Conservation (phyloP, 1,284 basidiomycete genomes). For the Sporisorium exsertum region DNA sequence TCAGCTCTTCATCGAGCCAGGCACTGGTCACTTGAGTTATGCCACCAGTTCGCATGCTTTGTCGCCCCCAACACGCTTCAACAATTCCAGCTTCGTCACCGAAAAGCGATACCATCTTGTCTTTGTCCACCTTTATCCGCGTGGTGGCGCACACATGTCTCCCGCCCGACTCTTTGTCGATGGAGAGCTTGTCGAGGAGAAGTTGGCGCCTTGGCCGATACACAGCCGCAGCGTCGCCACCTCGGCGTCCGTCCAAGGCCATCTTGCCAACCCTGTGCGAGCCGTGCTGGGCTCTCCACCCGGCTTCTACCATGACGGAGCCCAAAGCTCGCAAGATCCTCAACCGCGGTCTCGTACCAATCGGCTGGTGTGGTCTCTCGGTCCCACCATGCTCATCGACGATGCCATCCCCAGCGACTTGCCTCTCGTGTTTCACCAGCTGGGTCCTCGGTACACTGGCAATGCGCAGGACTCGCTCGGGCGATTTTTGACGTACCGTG, state of each 20-base stretch:
- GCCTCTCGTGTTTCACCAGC: constrained; percentile 53
- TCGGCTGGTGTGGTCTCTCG: constrained; percentile 59
- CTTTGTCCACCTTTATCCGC: constrained; percentile 53
- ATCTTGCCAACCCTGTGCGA: constrained; percentile 28
- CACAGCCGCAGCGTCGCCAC: constrained; percentile 12
- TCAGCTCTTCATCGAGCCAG: constrained; percentile 49
- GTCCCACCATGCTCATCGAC: constrained; percentile 55
- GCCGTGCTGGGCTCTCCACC: constrained; percentile 55
- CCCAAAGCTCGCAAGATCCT: not conserved
- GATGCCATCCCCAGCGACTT: constrained; percentile 54
- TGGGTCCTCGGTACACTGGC: constrained; percentile 54
- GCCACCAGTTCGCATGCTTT: constrained; percentile 10
- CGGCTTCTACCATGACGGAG: not conserved
- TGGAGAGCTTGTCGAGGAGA: constrained; percentile 54
- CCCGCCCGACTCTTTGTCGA: constrained; percentile 57
- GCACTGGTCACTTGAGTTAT: constrained; percentile 52
- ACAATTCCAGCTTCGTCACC: constrained; percentile 27
- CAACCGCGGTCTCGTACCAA: constrained; percentile 7
- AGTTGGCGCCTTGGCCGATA: constrained; percentile 46
- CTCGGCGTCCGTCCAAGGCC: constrained; percentile 6
- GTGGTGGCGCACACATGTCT: constrained; percentile 41
- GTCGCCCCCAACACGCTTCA: constrained; percentile 37
- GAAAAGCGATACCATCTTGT: constrained; percentile 50
- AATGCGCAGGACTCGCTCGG: constrained; percentile 62
- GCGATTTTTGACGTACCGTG: constrained; percentile 60